phyloP scores from a whole-genome alignment of 23 red algal species.

The Gracilaria domingensis region DNA sequence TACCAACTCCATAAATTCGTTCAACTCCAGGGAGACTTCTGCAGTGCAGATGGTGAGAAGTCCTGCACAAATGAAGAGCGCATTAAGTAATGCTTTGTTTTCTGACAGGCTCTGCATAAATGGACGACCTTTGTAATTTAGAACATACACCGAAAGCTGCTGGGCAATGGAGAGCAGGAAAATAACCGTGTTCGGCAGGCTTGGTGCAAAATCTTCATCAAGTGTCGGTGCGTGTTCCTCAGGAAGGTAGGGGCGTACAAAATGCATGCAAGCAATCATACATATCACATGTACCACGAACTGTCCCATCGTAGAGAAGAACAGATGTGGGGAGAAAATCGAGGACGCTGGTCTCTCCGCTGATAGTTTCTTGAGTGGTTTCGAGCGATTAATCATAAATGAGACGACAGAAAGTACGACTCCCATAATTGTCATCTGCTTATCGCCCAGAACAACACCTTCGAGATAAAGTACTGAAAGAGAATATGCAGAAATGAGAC shows the following conservation, averaged over 20 bases:
- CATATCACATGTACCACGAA: constrained; percentile 87
- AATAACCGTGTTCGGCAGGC: constrained; percentile 91
- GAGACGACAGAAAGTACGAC: constrained; percentile 81
- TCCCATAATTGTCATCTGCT: constrained; percentile 93
- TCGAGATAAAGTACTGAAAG: constrained; percentile 96
- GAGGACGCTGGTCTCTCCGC: constrained; percentile 79
- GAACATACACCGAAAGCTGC: constrained; percentile 86
- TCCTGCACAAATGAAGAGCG: constrained; percentile 50
- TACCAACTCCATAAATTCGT: constrained; percentile 79
- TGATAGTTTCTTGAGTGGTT: constrained; percentile 91
- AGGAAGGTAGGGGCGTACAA: constrained; percentile 53
- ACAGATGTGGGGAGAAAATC: constrained; percentile 86
- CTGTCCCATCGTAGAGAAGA: constrained; percentile 93
- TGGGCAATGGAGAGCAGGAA: constrained; percentile 95
- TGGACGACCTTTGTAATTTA: constrained; percentile 97
- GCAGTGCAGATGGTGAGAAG: constrained; percentile 55
- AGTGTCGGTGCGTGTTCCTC: constrained; percentile 55
- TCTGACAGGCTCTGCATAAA: constrained; percentile 91
- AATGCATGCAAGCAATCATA: constrained; percentile 62
- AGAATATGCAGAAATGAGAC: constrained; percentile 90
- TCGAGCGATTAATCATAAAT: constrained; percentile 88
- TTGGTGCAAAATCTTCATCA: constrained; percentile 85
- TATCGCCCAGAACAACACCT: constrained; percentile 93
- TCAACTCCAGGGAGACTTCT: constrained; percentile 74
- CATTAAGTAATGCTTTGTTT: constrained; percentile 72